A percentile compares a stretch with the other conserved stretches of the same genome.
These are phyloP conservation scores for Rhodotorula sphaerocarpa DNA, from an alignment of 768 basidiomycete species.

Conservation along the genomic window DNA sequence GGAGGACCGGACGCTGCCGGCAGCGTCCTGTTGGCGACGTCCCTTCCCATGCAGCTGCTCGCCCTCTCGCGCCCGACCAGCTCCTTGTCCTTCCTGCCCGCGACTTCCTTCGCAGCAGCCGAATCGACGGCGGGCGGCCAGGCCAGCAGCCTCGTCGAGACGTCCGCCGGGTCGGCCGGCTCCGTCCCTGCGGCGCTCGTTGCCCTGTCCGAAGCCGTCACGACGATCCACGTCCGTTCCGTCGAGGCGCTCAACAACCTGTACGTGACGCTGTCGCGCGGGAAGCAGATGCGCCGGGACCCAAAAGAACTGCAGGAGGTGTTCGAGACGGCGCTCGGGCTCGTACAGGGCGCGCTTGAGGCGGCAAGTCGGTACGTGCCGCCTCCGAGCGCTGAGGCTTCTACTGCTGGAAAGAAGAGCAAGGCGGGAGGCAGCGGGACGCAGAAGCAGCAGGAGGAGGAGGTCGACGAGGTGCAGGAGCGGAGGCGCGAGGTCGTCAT, in stretches of 20 bases:
- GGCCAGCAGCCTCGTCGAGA: constrained; percentile 8
- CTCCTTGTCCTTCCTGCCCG: constrained; percentile 41
- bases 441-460: constrained; percentile 22
- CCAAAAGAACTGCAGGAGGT: constrained; percentile 17
- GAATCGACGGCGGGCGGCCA: constrained; percentile 5
- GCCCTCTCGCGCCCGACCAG: constrained; percentile 40
- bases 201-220: constrained; percentile 31
- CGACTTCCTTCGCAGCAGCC: constrained; percentile 18
- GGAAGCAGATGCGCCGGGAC: constrained; percentile 12
- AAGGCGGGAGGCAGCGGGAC: constrained; percentile 24
- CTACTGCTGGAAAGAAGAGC: constrained; percentile 25
- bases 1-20: background rate
- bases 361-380: background rate
- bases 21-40: constrained; percentile 7
- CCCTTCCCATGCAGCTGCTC: constrained; percentile 41
- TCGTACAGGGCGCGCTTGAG: constrained; percentile 14
- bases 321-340: constrained; percentile 16
- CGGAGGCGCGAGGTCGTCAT: constrained; percentile 41
- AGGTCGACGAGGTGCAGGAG: constrained; percentile 38
- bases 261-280: constrained; percentile 42
- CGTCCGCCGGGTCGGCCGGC: background rate
- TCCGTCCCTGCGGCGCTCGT: constrained; percentile 12
- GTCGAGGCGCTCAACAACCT: constrained; percentile 49
- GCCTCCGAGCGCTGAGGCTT: constrained; percentile 4
- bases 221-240: constrained; percentile 46